phyloP scores from a whole-genome alignment of 352 stramenopile species.

The Pythium apleroticum region DNA sequence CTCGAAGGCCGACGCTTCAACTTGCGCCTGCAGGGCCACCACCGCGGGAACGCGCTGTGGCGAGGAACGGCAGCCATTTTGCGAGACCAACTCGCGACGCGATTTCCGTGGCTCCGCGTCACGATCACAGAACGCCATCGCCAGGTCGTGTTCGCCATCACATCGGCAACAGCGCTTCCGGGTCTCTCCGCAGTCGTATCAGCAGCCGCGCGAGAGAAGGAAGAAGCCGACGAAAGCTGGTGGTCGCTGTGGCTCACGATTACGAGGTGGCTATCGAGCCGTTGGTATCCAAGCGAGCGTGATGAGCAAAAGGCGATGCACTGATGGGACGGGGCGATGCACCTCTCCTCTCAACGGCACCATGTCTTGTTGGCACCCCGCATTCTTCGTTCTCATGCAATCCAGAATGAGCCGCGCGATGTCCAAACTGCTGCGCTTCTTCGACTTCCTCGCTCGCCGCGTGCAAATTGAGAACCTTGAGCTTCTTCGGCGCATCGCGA shows the following conservation, averaged over 20 bases:
- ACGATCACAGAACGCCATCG: conserved; percentile 18
- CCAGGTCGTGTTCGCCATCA: conserved; percentile 12
- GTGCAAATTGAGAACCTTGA: conserved; percentile 12
- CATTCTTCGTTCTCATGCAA: too few species aligned
- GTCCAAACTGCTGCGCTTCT: conserved; percentile 11
- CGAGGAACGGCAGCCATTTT: conserved; percentile 9
- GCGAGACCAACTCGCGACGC: conserved; percentile 8
- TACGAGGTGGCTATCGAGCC: not conserved
- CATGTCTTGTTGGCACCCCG: not conserved
- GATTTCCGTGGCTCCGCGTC: conserved; percentile 20
- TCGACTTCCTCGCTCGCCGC: conserved; percentile 4
- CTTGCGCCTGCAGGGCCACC: conserved; percentile 13
- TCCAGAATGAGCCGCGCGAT: not conserved
- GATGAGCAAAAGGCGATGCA: not conserved
- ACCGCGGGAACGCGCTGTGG: conserved; percentile 11
- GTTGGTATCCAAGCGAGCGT: not conserved
- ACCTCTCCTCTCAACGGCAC: not conserved
- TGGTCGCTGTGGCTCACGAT: not conserved
- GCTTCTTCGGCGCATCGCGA: conserved; percentile 4
- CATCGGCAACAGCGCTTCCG: not conserved
- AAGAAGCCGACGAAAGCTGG: not conserved
- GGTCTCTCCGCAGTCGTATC: not conserved
- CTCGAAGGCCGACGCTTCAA: conserved; percentile 16
- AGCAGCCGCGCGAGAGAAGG: not conserved
- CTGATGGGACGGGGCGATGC: not conserved